phyloP scores from a whole-genome alignment of 768 basidiomycete genomes.

The Termitomyces sp. region DNA sequence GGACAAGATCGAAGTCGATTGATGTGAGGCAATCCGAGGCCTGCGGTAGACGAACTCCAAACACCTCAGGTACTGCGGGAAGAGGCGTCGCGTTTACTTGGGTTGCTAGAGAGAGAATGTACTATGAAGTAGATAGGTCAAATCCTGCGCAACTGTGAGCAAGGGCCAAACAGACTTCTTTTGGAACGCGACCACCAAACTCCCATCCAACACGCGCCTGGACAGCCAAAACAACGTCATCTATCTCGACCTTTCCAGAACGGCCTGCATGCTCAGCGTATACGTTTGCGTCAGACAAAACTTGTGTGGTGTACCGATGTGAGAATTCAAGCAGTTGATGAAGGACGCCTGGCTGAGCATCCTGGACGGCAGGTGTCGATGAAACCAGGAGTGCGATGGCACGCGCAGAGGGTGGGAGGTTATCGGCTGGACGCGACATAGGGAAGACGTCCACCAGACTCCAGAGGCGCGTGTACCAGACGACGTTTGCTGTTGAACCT shows the following conservation, averaged over 20 bases:
- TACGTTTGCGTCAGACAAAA: slow-evolving; percentile 80
- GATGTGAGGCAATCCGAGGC: slow-evolving; percentile 69
- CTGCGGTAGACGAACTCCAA: slow-evolving; percentile 80
- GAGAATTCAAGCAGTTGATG: slow-evolving; percentile 88
- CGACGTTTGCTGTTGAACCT: background rate
- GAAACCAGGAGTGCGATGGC: slow-evolving; percentile 82
- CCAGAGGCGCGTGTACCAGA: background rate
- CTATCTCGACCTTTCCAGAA: slow-evolving; percentile 76
- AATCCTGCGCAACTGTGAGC: background rate
- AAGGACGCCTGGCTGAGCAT: slow-evolving; percentile 82
- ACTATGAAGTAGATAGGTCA: slow-evolving; percentile 39
- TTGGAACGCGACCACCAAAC: slow-evolving; percentile 84
- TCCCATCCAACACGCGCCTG: slow-evolving; percentile 93
- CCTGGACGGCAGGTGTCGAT: slow-evolving; percentile 80
- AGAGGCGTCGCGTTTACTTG: slow-evolving; percentile 81
- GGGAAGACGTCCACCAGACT: background rate
- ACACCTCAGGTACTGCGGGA: slow-evolving; percentile 84
- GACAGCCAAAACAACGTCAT: slow-evolving; percentile 77
- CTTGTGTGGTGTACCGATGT: slow-evolving; percentile 80
- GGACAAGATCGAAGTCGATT: slow-evolving; percentile 84
- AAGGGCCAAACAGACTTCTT: slow-evolving; percentile 58
- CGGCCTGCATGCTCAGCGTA: slow-evolving; percentile 87
- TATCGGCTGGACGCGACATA: slow-evolving; percentile 56
- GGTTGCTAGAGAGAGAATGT: slow-evolving; percentile 74
- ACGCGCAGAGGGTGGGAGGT: slow-evolving; percentile 81